These are phyloP conservation scores for Vigna mungo DNA, from an alignment of 306 rosid genomes.

Conservation along the genomic window DNA sequence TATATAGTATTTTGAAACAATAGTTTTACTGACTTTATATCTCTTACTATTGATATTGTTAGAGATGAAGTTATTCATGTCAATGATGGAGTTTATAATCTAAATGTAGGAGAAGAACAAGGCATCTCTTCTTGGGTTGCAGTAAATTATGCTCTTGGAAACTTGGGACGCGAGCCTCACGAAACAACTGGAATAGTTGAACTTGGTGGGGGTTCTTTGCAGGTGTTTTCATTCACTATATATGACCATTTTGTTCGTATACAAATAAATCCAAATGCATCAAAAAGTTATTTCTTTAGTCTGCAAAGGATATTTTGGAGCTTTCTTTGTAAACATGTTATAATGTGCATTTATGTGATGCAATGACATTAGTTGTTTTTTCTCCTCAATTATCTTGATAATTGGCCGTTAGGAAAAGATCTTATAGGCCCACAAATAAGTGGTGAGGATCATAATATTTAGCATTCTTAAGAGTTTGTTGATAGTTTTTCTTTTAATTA, in stretches of 20 bases:
- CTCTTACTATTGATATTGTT: conserved; percentile 7
- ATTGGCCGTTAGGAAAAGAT: conserved; percentile 11
- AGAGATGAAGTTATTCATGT: conserved; percentile 7
- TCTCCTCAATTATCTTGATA: neutral
- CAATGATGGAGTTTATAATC: conserved; percentile 29
- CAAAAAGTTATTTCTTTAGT: neutral
- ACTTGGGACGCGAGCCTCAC: conserved; percentile 53
- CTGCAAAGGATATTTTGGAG: conserved; percentile 6
- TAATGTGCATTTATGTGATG: conserved; percentile 20
- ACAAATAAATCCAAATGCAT: neutral
- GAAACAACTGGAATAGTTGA: conserved; percentile 63
- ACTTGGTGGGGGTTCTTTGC: conserved; percentile 68
- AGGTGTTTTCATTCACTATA: conserved; percentile 56
- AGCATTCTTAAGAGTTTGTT: neutral
- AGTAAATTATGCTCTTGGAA: conserved; percentile 65
- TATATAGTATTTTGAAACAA: neutral
- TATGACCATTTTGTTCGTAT: conserved; percentile 7
- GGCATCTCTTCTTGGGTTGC: conserved; percentile 65
- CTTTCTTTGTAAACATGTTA: conserved; percentile 3
- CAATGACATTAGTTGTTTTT: neutral
- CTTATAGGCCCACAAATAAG: neutral
- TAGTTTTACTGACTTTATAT: neutral
- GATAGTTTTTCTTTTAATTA: neutral
- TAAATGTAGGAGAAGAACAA: conserved; percentile 53
- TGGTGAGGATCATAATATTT: neutral